Conservation (phyloP, 768 basidiomycete genomes). For the Fomitopsis serialis region DNA sequence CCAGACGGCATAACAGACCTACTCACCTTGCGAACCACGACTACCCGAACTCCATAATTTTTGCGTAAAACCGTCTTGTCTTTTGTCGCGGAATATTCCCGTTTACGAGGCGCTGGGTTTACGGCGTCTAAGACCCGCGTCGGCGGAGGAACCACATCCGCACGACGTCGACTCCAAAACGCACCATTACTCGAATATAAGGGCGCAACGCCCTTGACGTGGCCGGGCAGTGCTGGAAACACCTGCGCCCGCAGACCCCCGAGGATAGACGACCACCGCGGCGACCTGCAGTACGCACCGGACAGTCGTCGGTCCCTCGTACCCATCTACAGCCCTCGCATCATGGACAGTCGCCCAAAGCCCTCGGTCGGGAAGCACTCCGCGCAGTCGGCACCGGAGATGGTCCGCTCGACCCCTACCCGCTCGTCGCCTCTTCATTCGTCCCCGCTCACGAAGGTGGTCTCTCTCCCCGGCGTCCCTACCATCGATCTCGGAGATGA, state of each 20-base stretch:
- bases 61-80: too few relatives aligned
- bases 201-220: too few relatives aligned
- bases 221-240: not conserved
- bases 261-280: not conserved
- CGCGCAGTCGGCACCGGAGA: not conserved
- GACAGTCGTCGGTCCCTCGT: not conserved
- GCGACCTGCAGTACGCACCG: not conserved
- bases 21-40: too few relatives aligned
- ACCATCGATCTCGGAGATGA: not conserved
- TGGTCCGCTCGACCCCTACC: not conserved
- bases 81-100: too few relatives aligned
- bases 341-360: slow-evolving; percentile 1
- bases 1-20: too few relatives aligned
- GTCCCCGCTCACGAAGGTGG: not conserved
- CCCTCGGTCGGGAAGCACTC: not conserved
- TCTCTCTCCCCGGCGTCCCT: not conserved
- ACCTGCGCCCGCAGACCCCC: not conserved
- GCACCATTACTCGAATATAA: too few relatives aligned
- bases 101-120: too few relatives aligned
- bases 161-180: not conserved
- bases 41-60: too few relatives aligned
- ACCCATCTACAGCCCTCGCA: not conserved
- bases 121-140: not conserved
- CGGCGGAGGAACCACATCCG: slow-evolving; percentile 1
- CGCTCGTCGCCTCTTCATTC: not conserved